Evolutionary conservation across 129 eudicot species (phyloP), one percentile per base, ranked within the genome.

Genomic region (Chrysanthemum makinoi): DNA sequence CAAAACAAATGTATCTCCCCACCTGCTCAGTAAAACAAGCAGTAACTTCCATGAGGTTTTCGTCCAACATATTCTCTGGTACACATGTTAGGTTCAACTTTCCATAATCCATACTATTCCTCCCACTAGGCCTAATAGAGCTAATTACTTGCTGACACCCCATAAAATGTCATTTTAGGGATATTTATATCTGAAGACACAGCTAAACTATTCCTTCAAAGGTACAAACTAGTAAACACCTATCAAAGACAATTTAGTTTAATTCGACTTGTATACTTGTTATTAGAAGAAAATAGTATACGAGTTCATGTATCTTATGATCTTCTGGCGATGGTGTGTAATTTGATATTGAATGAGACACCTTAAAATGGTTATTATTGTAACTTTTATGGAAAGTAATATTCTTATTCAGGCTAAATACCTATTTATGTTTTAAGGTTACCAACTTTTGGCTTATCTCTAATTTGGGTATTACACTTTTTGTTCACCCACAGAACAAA

Each of bases 11-110:
- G 3, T 3, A 5, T 55, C 19, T 49, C 14, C 35, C 66, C 20
- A 43, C 43, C 15, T 39, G 39, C 30, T 55, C 13, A 2, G 39
- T 56, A 39, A 30, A 70, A 70, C 74, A 70, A 54, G 39, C 74
- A 55, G 50, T 68, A 68, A 56, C 75, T 70, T 70, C 75, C 75
- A 70, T 14, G 17, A 55, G 28, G 33, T 19, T 70, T 52, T 16
- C 17, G 35, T 17, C 53, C 16, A 35, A 4, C 14, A 9, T 15
- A 39, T 18, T 30, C n/a, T 39, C 35, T 63, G 1, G 65, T 59
- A 59, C 15, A 9, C 15, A 54, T 18, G 12, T 65, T 62, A 62
- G 49, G 48, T 62, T 62, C 10, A 62, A 10, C 18, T 62, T 63
- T 5, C 51, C 22, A 5, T 13, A 51, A 14, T 12, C 56, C 15